phyloP scores from a whole-genome alignment of 352 stramenopile genomes.

The Phytophthora sojae region DNA sequence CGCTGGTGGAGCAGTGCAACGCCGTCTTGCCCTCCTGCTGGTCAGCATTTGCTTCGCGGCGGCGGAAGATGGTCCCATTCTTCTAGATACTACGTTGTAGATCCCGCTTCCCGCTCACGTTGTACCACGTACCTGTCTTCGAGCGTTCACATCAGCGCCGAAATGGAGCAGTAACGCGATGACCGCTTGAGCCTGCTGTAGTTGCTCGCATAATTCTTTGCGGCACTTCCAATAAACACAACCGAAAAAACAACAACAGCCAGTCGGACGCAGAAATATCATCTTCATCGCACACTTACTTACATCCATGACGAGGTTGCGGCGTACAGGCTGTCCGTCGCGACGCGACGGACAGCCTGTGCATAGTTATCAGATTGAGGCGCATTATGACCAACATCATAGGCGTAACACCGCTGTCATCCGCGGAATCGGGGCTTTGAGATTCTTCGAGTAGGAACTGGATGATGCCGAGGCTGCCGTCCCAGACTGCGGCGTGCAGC shows the following conservation, averaged over 20 bases:
- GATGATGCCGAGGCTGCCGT: constrained; percentile 16
- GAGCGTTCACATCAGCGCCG: constrained; percentile 16
- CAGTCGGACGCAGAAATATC: neutral
- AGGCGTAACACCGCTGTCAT: constrained; percentile 27
- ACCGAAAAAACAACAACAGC: neutral
- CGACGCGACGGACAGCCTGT: too few species aligned
- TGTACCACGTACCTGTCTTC: constrained; percentile 9
- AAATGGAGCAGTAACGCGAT: constrained; percentile 15
- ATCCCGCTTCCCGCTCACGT: too few species aligned
- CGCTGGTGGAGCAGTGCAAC: constrained; percentile 26
- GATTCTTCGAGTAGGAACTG: constrained; percentile 22
- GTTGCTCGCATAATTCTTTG: constrained; percentile 16
- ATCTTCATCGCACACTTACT: constrained; percentile 13
- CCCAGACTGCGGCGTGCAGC: constrained; percentile 26
- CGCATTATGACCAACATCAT: constrained; percentile 35
- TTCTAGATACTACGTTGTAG: neutral
- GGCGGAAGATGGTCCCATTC: neutral
- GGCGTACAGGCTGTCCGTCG: too few species aligned
- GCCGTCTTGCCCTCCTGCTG: constrained; percentile 29
- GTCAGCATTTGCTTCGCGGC: neutral
- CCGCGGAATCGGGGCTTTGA: constrained; percentile 24
- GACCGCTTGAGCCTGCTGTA: constrained; percentile 10
- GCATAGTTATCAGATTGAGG: constrained; percentile 23
- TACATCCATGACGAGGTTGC: constrained; percentile 35
- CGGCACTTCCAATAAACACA: constrained; percentile 23